Evolutionary conservation across 805 yeast genomes (phyloP), one percentile per base, ranked within the genome.

Genomic region (Candida boleticola): DNA sequence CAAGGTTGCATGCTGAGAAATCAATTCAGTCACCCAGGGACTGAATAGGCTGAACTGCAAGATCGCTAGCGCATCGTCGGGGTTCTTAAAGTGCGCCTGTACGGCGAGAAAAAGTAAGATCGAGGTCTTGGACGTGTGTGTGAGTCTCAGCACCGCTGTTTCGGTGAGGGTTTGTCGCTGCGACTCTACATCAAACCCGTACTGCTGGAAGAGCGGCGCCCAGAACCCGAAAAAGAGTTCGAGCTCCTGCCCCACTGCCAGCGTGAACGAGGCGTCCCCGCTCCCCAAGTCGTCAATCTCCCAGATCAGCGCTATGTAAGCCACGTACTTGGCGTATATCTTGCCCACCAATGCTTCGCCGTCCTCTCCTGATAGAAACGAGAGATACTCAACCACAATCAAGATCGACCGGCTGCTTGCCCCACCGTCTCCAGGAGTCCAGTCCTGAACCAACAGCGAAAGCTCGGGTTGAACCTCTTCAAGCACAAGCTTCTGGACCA

Each of bases 31-130:
- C 3, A 55, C 29, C 67, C 72, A 56, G 10, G 72, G 67, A 42
- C 74, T 73, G 49, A 75, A 68, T 16, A 72, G 49, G 18, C 51
- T 59, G 29, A 57, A 48, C 34, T 58, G 64, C 11, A 22, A 7
- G 5, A 20, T 22, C 18, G n/a, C 21, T 4, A 16, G 13, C 11
- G 10, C 35, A 13, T 29, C 17, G 6, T 11, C 32, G 14, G 14
- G 14, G 10, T 7, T 11, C 21, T 19, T 7, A 7, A 23, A 23
- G 27, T 23, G 11, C 11, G 27, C 10, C 20, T 14, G 22, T 9
- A 31, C 18, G 18, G 11, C 7, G 7, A 31, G 16, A 31, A 31
- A 31, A 9, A 14, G 10, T 5, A 17, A 16, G 5, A 31, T 31
- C 21, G 11, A 6, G 21, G 9, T 13, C 22, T 19, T 18, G 4